A percentile compares a stretch with the other conserved stretches of the same genome.
Evolutionary conservation across 2,329 filamentous ascomycete species (phyloP).

Genomic region (Dactylellina sp.): DNA sequence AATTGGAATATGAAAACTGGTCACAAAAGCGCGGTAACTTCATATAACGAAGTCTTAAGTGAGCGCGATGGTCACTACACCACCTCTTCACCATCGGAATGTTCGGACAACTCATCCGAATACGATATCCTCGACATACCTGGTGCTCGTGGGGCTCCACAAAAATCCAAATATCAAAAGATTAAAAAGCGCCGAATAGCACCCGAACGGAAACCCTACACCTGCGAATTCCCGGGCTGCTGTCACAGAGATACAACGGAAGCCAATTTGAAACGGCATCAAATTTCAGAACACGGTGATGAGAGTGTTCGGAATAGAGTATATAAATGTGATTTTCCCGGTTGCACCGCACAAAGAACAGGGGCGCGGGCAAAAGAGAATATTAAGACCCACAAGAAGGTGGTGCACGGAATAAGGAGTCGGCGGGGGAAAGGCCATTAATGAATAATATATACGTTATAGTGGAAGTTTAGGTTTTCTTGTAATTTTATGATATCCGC

Average conservation of each 20-base stretch:
- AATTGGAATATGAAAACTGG: too few species aligned
- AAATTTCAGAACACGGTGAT: constrained; percentile 27
- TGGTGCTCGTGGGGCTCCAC: background rate
- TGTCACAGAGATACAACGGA: constrained; percentile 25
- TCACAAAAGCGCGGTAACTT: too few species aligned
- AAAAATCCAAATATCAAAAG: background rate
- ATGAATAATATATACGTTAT: background rate
- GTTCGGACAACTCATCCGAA: background rate
- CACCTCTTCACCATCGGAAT: background rate
- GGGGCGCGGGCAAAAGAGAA: constrained; percentile 25
- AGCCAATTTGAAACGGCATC: constrained; percentile 30
- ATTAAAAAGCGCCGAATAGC: constrained; percentile 17
- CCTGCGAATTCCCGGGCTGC: constrained; percentile 21
- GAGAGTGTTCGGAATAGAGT: constrained; percentile 18
- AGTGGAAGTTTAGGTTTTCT: too few species aligned
- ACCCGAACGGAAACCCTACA: constrained; percentile 21
- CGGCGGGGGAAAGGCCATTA: constrained; percentile 9
- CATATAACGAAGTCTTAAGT: too few species aligned
- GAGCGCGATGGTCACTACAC: too few species aligned
- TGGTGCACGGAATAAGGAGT: constrained; percentile 17
- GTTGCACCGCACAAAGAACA: constrained; percentile 19
- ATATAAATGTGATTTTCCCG: constrained; percentile 17
- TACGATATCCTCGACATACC: background rate
- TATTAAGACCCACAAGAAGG: constrained; percentile 38
- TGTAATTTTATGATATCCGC: too few species aligned